Conservation (phyloP, 768 basidiomycete genomes). For the Gloeopeniophorella convolvens region DNA sequence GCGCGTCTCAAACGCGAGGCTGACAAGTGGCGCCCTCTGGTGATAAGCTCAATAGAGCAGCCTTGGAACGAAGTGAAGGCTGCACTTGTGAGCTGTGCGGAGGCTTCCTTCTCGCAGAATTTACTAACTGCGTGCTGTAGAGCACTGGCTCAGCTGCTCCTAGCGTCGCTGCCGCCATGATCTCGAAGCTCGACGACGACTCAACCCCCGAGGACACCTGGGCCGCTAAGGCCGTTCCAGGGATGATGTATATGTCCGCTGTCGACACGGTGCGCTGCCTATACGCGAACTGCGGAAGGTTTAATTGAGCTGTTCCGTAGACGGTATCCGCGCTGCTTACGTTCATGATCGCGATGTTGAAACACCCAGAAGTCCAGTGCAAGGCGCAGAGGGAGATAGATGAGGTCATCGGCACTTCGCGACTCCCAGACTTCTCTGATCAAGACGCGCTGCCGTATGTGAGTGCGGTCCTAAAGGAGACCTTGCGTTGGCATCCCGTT, state of each 20-base stretch:
- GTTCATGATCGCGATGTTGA: constrained; percentile 21
- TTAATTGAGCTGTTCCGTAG: no score
- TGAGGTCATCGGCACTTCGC: constrained; percentile 26
- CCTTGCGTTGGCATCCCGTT: constrained; percentile 28
- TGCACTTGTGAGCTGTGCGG: neutral
- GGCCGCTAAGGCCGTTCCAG: neutral
- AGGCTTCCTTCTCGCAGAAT: neutral
- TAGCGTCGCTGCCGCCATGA: neutral
- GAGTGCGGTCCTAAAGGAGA: constrained; percentile 34
- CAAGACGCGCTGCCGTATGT: constrained; percentile 31
- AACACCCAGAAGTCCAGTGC: constrained; percentile 19
- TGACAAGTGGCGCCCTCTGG: neutral
- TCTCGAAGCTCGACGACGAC: neutral
- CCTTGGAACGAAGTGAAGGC: constrained; percentile 2
- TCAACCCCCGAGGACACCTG: neutral
- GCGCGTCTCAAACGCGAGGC: neutral
- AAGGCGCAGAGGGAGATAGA: constrained; percentile 35
- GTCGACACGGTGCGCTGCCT: constrained; percentile 17
- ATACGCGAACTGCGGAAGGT: no score
- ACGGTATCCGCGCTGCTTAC: constrained; percentile 20
- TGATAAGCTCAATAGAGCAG: neutral
- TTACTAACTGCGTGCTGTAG: no score
- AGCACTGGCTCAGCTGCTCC: neutral
- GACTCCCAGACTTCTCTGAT: constrained; percentile 34
- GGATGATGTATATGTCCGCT: constrained; percentile 5